phyloP scores from a whole-genome alignment of 495 filamentous ascomycete species.

The Pyronema domesticum region DNA sequence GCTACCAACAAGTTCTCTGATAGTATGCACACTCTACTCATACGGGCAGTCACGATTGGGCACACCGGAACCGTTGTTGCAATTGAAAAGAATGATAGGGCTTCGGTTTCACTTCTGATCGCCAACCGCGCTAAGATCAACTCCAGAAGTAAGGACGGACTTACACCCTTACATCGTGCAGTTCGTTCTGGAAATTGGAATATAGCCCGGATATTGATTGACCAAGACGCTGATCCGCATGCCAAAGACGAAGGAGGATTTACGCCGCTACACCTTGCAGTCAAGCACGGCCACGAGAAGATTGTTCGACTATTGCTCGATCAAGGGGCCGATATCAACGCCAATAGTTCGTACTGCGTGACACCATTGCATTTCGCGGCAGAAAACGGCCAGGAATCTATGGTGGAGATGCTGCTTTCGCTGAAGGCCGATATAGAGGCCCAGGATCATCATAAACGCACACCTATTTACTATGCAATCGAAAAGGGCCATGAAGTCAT shows the following conservation, averaged over 20 bases:
- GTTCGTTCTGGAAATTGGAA: too few species aligned
- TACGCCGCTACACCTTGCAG: constrained; percentile 8
- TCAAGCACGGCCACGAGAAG: background rate
- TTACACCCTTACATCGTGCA: too few species aligned
- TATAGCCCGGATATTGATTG: too few species aligned
- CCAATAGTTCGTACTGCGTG: background rate
- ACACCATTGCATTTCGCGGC: constrained; percentile 20
- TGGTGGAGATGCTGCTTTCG: constrained; percentile 11
- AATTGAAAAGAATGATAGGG: background rate
- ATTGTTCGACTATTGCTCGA: constrained; percentile 4
- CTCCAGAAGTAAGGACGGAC: background rate
- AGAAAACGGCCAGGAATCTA: constrained; percentile 14
- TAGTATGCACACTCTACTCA: background rate
- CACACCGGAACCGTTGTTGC: constrained; percentile 4
- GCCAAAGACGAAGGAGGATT: background rate
- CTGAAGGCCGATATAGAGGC: constrained; percentile 9
- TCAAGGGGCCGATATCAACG: background rate
- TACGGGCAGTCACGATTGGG: background rate
- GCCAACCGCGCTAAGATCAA: constrained; percentile 6
- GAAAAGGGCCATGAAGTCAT: too few species aligned
- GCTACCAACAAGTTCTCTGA: background rate
- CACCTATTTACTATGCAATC: too few species aligned
- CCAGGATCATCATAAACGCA: too few species aligned
- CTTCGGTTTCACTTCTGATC: constrained; percentile 1
- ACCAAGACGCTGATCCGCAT: too few species aligned